Evolutionary conservation across 2,329 filamentous ascomycete genomes (phyloP).

Genomic region (Hortaea werneckii): DNA sequence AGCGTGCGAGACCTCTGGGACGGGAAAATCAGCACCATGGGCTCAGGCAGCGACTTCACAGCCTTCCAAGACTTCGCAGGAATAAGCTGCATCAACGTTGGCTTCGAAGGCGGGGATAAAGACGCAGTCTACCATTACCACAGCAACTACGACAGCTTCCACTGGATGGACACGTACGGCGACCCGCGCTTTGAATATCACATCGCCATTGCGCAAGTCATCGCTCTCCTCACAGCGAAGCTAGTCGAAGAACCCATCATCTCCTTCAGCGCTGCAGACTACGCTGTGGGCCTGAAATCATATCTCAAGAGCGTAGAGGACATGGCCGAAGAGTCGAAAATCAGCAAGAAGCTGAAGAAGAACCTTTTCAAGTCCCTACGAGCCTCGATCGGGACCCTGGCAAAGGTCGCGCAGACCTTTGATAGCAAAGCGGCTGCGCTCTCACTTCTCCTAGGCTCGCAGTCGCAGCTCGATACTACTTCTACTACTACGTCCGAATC

Average conservation of each 20-base stretch:
- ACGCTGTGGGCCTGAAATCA: constrained; percentile 30
- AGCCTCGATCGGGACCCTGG: constrained; percentile 38
- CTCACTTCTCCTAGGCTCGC: constrained; percentile 24
- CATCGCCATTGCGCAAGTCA: constrained; percentile 37
- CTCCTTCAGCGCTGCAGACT: constrained; percentile 38
- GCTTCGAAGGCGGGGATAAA: constrained; percentile 27
- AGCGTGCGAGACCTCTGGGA: constrained; percentile 57
- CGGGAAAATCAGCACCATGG: constrained; percentile 46
- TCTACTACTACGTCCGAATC: background rate
- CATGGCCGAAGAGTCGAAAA: constrained; percentile 12
- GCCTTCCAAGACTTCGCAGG: constrained; percentile 45
- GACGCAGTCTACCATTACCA: constrained; percentile 64
- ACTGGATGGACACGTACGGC: constrained; percentile 74
- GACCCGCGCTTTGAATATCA: constrained; percentile 55
- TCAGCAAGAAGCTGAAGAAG: constrained; percentile 9
- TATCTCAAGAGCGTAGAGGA: constrained; percentile 35
- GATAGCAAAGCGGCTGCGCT: constrained; percentile 39
- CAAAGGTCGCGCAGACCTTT: constrained; percentile 38
- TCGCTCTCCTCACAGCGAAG: constrained; percentile 35
- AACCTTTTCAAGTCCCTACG: constrained; percentile 40
- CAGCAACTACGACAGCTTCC: constrained; percentile 72
- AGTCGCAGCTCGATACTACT: constrained; percentile 28
- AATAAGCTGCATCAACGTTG: constrained; percentile 39
- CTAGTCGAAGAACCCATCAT: constrained; percentile 39
- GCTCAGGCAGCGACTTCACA: constrained; percentile 42